phyloP scores from a whole-genome alignment of 345 rosid species.

The Erodium maritimum region DNA sequence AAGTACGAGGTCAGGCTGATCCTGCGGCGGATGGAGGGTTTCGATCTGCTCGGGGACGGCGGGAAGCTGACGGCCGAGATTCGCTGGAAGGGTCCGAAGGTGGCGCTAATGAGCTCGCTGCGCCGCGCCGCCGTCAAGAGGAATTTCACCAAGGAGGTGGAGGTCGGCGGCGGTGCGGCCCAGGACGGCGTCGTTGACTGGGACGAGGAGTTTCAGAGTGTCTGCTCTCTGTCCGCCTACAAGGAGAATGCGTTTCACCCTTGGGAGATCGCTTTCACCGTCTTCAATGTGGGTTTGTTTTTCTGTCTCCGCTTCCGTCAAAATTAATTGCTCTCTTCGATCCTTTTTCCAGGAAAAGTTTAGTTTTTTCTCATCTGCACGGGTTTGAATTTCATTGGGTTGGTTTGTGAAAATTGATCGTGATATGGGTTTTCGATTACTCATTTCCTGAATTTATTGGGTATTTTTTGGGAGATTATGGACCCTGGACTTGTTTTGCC shows the following conservation, averaged over 20 bases:
- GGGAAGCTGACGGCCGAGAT: slow-evolving; percentile 65
- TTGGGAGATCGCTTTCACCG: slow-evolving; percentile 87
- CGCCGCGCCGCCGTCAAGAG: slow-evolving; percentile 64
- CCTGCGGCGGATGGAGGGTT: slow-evolving; percentile 67
- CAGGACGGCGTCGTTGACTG: slow-evolving; percentile 48
- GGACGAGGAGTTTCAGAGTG: slow-evolving; percentile 76
- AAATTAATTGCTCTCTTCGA: too few relatives aligned
- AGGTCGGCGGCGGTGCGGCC: slow-evolving; percentile 19
- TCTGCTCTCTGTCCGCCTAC: slow-evolving; percentile 57
- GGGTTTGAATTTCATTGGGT: too few relatives aligned
- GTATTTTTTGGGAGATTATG: too few relatives aligned
- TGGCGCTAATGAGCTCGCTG: slow-evolving; percentile 51
- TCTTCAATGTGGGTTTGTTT: slow-evolving; percentile 45
- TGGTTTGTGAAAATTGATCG: too few relatives aligned
- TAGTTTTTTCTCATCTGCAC: too few relatives aligned
- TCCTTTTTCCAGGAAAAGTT: too few relatives aligned
- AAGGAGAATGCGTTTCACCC: slow-evolving; percentile 71
- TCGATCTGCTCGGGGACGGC: slow-evolving; percentile 35
- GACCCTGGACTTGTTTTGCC: too few relatives aligned
- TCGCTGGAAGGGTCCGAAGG: slow-evolving; percentile 93
- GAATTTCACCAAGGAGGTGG: slow-evolving; percentile 63
- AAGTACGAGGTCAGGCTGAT: slow-evolving; percentile 65
- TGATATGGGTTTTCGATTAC: too few relatives aligned
- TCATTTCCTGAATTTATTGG: too few relatives aligned
- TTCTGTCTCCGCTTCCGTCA: neutral